These are phyloP conservation scores for Tuber umbilicatum DNA, from an alignment of 495 filamentous ascomycete species.

Conservation along the genomic window DNA sequence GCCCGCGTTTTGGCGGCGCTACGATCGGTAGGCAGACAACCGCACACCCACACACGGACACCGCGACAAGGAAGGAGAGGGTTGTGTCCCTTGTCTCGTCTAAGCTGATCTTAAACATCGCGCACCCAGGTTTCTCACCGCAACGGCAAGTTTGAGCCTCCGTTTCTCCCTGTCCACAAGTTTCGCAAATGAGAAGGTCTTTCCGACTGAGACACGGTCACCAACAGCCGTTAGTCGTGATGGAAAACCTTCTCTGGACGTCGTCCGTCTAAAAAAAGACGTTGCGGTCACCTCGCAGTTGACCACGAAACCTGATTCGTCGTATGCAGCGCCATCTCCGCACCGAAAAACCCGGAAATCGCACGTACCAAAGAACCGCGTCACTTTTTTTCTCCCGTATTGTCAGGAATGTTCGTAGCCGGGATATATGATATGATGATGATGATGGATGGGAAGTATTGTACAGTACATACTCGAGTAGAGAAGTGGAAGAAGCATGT, in stretches of 20 bases:
- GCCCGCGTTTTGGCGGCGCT: background rate
- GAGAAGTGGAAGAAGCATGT: background rate
- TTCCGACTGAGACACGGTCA: slow-evolving; percentile 4
- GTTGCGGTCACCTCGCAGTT: slow-evolving; percentile 2
- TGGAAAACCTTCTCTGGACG: slow-evolving; percentile 29
- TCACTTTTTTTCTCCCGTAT: background rate
- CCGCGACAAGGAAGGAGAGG: background rate
- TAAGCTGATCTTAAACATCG: slow-evolving; percentile 1
- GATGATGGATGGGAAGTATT: background rate
- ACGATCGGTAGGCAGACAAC: background rate
- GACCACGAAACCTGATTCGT: background rate
- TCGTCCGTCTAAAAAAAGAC: background rate
- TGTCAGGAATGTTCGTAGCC: background rate
- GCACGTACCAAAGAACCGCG: slow-evolving; percentile 5
- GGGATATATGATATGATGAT: background rate
- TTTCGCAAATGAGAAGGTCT: slow-evolving; percentile 2
- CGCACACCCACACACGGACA: background rate
- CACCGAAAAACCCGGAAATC: slow-evolving; percentile 4
- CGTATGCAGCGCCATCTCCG: background rate
- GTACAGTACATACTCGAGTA: too few species aligned
- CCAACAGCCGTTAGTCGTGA: slow-evolving; percentile 4
- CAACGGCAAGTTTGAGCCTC: slow-evolving; percentile 19
- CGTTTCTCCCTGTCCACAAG: slow-evolving; percentile 6
- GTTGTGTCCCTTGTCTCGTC: background rate
- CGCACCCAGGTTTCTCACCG: slow-evolving; percentile 2